Evolutionary conservation across 768 basidiomycete species (phyloP), one percentile per base, ranked within the genome.

Genomic region (Leccinum disarticulatum): DNA sequence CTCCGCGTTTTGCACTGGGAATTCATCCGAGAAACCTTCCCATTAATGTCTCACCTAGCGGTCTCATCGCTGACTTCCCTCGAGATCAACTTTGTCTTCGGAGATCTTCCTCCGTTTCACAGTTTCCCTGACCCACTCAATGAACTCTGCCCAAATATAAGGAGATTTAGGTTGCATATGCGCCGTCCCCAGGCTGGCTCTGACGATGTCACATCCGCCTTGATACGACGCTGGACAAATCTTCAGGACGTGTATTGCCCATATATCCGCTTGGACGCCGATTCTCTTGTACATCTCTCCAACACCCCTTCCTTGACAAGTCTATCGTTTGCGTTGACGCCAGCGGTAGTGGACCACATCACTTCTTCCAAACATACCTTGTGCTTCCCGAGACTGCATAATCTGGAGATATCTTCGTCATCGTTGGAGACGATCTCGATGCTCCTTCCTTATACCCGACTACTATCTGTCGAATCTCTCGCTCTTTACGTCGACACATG

Each of bases 1-100:
- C 65, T 66, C 30, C 65, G 65, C n/a, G 17, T 47, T 3, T n/a
- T 66, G 52, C 65, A 54, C n/a, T 66, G 65, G 65, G 65, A 66
- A 25, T 66, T 67, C 43, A 19, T 67, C 6, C 41, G 38, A 36
- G 56, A 53, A 52, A 57, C 65, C 0, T 66, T 66, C 25, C 58
- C 61, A 6, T 17, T 66, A 4, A 64, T 67, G 58, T 51, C 48
- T 49, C 65, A 66, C 19, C 28, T 66, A 3, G 57, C 66, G 2
- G 66, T 61, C 30, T 10, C 55, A 4, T 50, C 62, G 13, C 30
- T 66, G 14, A 67, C 62, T 4, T 67, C 65, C 25, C 59, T 67
- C 49, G 62, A 67, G 11, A 64, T 67, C 43, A 58, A 66, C 17
- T 64, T 66, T 31, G 58, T 66, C 14, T 64, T 64, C 14, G 65